Evolutionary conservation across 805 yeast genomes (phyloP).

Genomic region (Metschnikowia gruessii): DNA sequence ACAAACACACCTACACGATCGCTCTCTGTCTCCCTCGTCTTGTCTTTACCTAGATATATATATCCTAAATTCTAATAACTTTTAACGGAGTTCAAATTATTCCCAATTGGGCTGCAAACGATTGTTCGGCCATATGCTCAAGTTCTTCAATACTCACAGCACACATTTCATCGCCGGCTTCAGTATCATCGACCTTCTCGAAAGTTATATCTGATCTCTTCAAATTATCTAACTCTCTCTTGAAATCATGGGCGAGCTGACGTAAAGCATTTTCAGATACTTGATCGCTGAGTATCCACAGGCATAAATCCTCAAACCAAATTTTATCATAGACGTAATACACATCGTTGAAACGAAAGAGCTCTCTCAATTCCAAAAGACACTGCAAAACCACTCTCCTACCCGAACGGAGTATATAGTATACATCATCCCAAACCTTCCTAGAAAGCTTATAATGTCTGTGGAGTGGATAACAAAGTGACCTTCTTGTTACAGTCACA

Average conservation of each 20-base stretch:
- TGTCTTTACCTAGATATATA: background rate
- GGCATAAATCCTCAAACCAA: conserved; percentile 70
- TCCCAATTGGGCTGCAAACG: conserved; percentile 7
- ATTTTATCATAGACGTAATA: conserved; percentile 82
- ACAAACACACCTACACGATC: too few relatives aligned
- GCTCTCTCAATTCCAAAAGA: conserved; percentile 60
- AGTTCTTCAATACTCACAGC: conserved; percentile 18
- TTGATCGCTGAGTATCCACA: conserved; percentile 65
- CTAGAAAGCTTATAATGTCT: conserved; percentile 60
- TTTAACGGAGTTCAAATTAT: background rate
- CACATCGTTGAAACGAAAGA: conserved; percentile 78
- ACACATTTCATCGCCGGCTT: conserved; percentile 21
- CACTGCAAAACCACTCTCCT: conserved; percentile 59
- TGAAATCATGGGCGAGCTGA: conserved; percentile 63
- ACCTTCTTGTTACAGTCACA: conserved; percentile 63
- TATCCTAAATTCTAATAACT: background rate
- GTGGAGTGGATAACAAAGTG: conserved; percentile 77
- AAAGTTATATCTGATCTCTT: conserved; percentile 50
- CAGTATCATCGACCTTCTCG: conserved; percentile 43
- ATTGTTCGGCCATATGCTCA: conserved; percentile 20
- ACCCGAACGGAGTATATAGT: conserved; percentile 63
- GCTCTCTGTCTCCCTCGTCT: too few relatives aligned
- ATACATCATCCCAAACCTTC: conserved; percentile 75
- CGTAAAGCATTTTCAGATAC: conserved; percentile 60
- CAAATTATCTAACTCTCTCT: conserved; percentile 39